These are phyloP conservation scores for Meyerozyma smithsonii DNA, from an alignment of 1,139 yeast genomes.

Conservation along the genomic window DNA sequence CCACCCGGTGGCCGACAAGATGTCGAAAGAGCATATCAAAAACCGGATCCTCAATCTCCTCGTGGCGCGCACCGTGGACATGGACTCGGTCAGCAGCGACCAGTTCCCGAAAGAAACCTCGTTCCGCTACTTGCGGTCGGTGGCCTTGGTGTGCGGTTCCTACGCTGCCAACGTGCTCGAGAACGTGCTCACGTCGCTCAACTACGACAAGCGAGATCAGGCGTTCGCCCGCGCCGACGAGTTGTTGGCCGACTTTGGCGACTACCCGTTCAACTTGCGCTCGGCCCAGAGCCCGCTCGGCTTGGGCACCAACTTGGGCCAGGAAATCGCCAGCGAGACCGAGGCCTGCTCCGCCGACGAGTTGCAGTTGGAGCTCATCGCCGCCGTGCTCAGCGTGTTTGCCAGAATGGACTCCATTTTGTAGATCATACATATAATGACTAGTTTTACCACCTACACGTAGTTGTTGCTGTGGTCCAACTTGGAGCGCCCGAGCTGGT, in stretches of 20 bases:
- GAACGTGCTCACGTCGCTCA: conserved; percentile 73
- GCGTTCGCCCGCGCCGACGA: conserved; percentile 95
- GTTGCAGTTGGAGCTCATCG: conserved; percentile 79
- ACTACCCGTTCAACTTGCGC: conserved; percentile 71
- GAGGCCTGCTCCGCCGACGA: conserved; percentile 53
- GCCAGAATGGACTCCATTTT: conserved; percentile 55
- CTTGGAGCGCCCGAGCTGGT: conserved; percentile 25
- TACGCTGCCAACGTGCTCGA: conserved; percentile 96
- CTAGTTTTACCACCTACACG: background rate
- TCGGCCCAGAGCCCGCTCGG: conserved; percentile 57
- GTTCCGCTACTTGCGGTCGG: conserved; percentile 69
- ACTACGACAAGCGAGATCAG: conserved; percentile 86
- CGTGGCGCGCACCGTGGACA: conserved; percentile 62
- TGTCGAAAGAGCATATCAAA: conserved; percentile 76
- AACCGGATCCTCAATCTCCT: conserved; percentile 67
- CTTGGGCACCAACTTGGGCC: conserved; percentile 70
- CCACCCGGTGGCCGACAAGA: conserved; percentile 86
- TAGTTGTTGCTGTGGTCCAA: conserved; percentile 1
- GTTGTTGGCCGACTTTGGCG: conserved; percentile 72
- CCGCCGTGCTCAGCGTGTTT: conserved; percentile 72
- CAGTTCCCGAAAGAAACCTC: conserved; percentile 69
- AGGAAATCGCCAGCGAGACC: conserved; percentile 64
- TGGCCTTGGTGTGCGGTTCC: conserved; percentile 81
- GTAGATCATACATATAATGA: conserved; percentile 11
- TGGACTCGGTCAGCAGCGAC: conserved; percentile 45